phyloP scores from a whole-genome alignment of 768 basidiomycete species.

The Russula ochroleuca region DNA sequence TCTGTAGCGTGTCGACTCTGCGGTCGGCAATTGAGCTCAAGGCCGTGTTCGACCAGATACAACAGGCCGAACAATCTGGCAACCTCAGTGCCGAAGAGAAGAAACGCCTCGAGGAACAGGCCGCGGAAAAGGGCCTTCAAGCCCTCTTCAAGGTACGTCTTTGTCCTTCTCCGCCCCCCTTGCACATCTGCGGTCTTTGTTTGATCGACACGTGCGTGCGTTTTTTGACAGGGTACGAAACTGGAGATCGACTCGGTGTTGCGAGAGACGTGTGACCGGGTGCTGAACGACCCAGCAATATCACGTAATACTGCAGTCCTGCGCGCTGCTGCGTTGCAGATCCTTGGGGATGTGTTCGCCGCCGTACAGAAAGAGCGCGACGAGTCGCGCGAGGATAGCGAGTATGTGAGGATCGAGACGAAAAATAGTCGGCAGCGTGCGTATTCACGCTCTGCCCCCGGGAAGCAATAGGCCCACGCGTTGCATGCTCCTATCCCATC shows the following conservation, averaged over 20 bases:
- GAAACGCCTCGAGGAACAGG: constrained; percentile 81
- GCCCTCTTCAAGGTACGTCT: constrained; percentile 76
- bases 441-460: neutral
- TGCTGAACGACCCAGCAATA: constrained; percentile 57
- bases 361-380: constrained; percentile 60
- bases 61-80: constrained; percentile 83
- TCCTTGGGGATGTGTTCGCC: constrained; percentile 77
- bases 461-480: neutral
- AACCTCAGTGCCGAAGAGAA: constrained; percentile 75
- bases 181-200: neutral
- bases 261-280: constrained; percentile 81
- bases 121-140: constrained; percentile 88
- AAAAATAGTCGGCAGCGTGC: constrained; percentile 52
- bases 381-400: constrained; percentile 52
- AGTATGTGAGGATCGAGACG: constrained; percentile 81
- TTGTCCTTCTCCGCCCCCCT: neutral
- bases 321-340: constrained; percentile 77
- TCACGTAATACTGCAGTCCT: constrained; percentile 56
- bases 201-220: neutral
- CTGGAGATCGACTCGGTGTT: constrained; percentile 87
- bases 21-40: constrained; percentile 87
- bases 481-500: neutral
- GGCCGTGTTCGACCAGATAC: constrained; percentile 85
- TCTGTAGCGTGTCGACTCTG: constrained; percentile 69
- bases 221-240: constrained; percentile 64